Percentiles rank a stretch among this genome's conserved stretches.
phyloP scores from a whole-genome alignment of 169 alveolate genomes.

The Fabrea salina region DNA sequence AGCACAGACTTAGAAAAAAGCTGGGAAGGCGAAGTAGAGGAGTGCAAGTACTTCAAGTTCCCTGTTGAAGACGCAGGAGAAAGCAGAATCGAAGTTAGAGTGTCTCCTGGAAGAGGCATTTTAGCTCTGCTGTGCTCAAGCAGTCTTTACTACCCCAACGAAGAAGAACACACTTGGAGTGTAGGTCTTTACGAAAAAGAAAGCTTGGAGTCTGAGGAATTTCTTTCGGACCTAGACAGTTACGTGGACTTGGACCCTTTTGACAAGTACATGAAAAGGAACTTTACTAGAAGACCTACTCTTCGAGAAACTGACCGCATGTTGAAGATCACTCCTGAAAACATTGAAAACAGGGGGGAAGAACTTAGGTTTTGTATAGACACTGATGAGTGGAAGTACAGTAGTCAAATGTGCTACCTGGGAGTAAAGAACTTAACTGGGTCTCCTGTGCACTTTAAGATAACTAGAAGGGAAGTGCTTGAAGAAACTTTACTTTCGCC shows the following conservation, averaged over 20 bases:
- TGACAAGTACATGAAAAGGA: neutral
- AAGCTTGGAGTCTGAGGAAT: neutral
- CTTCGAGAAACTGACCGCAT: neutral
- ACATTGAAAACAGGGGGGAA: neutral
- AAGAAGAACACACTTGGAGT: conserved; percentile 16
- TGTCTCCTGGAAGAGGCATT: neutral
- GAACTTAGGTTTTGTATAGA: conserved; percentile 21
- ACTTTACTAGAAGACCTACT: conserved; percentile 21
- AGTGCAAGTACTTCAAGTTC: conserved; percentile 22
- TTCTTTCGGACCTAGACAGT: neutral
- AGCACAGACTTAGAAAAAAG: neutral
- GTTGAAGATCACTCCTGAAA: neutral
- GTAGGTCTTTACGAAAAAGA: neutral
- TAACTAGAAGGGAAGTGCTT: conserved; percentile 13
- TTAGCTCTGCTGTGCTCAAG: neutral
- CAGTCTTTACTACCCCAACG: neutral
- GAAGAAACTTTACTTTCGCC: neutral
- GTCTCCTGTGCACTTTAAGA: neutral
- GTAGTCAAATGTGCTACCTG: neutral
- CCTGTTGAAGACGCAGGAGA: conserved; percentile 14
- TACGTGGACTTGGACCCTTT: conserved; percentile 18
- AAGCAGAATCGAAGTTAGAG: conserved; percentile 5
- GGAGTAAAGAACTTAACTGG: neutral
- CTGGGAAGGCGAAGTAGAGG: neutral
- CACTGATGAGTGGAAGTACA: conserved; percentile 32